Conservation (phyloP, 306 rosid genomes). For the Glycine soja region DNA sequence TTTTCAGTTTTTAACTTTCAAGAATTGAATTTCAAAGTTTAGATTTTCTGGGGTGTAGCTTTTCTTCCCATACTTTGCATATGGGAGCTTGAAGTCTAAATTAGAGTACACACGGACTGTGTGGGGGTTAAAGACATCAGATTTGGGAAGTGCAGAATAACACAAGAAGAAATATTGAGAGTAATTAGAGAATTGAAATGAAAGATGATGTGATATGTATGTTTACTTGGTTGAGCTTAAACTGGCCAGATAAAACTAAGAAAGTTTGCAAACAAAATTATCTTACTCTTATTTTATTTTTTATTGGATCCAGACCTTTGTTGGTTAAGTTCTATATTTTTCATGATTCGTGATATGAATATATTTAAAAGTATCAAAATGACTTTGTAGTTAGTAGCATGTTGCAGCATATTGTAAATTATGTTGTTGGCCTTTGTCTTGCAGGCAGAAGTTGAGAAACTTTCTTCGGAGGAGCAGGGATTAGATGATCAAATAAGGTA, state of each 20-base stretch:
- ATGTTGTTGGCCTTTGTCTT: conserved; percentile 51
- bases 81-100: neutral
- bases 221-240: too few species aligned
- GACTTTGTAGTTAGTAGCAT: conserved; percentile 22
- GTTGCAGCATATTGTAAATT: conserved; percentile 37
- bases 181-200: neutral
- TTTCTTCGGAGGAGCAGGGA: conserved; percentile 74
- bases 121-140: neutral
- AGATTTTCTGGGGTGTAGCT: neutral
- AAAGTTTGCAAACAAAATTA: too few species aligned
- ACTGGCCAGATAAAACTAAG: too few species aligned
- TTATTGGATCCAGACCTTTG: conserved; percentile 23
- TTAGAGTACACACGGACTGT: neutral
- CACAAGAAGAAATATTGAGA: conserved; percentile 2
- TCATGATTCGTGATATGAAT: conserved; percentile 17
- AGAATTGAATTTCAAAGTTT: neutral
- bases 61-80: neutral
- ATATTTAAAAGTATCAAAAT: conserved; percentile 33
- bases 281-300: neutral
- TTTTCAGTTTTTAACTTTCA: neutral
- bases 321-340: conserved; percentile 31
- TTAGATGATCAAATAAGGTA: conserved; percentile 93
- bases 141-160: neutral
- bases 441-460: conserved; percentile 88
- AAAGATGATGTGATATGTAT: too few species aligned